Percentiles rank a stretch among this genome's conserved stretches.
These are phyloP conservation scores for Lyophyllum shimeji DNA, from an alignment of 768 basidiomycete genomes.

Conservation along the genomic window DNA sequence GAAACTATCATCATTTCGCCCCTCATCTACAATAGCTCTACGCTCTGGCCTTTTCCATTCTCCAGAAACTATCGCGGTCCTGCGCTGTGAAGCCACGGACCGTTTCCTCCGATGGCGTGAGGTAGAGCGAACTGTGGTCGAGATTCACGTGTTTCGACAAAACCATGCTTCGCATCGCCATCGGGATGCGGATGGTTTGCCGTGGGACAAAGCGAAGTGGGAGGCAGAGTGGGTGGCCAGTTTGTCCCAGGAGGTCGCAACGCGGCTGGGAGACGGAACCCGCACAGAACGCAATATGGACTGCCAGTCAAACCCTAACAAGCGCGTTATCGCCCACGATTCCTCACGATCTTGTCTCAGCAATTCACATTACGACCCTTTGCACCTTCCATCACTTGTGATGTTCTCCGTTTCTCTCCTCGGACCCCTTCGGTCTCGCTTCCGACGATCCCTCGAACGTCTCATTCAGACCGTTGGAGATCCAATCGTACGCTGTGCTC, in stretches of 20 bases:
- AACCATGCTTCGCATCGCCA: constrained; percentile 18
- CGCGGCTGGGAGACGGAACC: constrained; percentile 41
- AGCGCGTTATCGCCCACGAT: constrained; percentile 2
- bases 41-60: constrained; percentile 63
- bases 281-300: constrained; percentile 19
- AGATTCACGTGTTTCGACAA: constrained; percentile 31
- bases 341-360: constrained; percentile 5
- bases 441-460: constrained; percentile 24
- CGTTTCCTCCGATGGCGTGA: constrained; percentile 75
- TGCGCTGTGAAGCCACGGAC: constrained; percentile 66
- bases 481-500: constrained; percentile 28
- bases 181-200: constrained; percentile 15
- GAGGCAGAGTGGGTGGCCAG: constrained; percentile 62
- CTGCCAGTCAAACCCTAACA: not conserved
- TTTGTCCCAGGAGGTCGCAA: constrained; percentile 63
- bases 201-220: constrained; percentile 66
- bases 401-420: constrained; percentile 62
- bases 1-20: constrained; percentile 57
- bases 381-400: constrained; percentile 65
- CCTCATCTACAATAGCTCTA: constrained; percentile 48
- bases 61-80: constrained; percentile 54
- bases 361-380: constrained; percentile 48
- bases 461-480: constrained; percentile 23
- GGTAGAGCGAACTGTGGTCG: constrained; percentile 56
- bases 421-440: constrained; percentile 36